Base-by-base conservation (phyloP, 257 asterid species). In the Solanum raphanifolium region DNA sequence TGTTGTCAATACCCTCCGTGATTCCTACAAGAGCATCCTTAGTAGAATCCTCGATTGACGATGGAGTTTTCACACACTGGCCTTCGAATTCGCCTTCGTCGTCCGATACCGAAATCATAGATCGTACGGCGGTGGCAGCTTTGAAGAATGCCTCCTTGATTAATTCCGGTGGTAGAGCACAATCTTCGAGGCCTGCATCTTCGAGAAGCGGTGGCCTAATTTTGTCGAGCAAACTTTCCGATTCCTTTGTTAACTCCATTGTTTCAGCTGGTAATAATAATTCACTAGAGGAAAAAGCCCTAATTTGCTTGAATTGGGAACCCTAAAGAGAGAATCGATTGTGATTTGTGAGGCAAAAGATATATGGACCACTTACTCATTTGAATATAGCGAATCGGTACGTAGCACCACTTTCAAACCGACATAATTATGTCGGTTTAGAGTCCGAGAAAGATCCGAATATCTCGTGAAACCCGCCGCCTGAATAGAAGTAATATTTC, bases 151-250 rank as follows among this genome's bases (percentile, higher is more conserved):
- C 99, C 87, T 94, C 96, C 25, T 85, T 88, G 88, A 95, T 93
- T 87, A 95, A 92, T 32, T 95, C 98, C 83, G 97, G 96, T 88
- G 98, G 98, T 86, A 95, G 92, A 12, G 98, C 98, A 81, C 98
- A 97, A 90, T 95, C 98, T 90, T 97, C 98, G 62, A 95, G 97
- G 83, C 99, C 99, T 34, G 98, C 99, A 89, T 97, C 99, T 84
- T 95, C 99, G 62, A 93, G 93, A 20, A 90, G 90, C 52, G 98
- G 99, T 74, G 99, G 98, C 88, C 85, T 87, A 89, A 95, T 91
- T 82, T 90, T 86, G 48, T 84, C 94, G 9, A 95, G 65, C 13
- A 93, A 88, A 31, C 94, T 90, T 87, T 90, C 87, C 4, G 92
- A 90, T 88, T 90, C 93, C 13, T 87, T 48, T 2, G 93, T 69